phyloP scores from a whole-genome alignment of 163 green algal genomes.

The Prototheca cutis region DNA sequence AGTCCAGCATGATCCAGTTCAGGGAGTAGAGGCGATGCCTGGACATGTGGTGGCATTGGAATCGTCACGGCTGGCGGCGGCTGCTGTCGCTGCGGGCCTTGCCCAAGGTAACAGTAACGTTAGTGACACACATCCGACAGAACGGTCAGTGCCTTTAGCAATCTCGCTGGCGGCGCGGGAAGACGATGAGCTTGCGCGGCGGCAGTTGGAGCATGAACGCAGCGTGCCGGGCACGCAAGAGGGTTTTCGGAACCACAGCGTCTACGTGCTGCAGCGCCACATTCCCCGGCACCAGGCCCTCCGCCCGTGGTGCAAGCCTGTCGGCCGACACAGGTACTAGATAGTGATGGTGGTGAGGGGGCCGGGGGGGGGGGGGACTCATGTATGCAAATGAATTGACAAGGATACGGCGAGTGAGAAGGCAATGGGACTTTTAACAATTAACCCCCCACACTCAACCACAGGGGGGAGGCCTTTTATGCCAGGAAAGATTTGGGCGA shows the following conservation, averaged over 20 bases:
- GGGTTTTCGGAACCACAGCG: slow-evolving; percentile 54
- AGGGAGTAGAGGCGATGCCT: too few species aligned
- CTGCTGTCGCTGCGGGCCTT: too few species aligned
- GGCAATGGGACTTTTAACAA: too few species aligned
- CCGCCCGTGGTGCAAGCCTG: slow-evolving; percentile 27
- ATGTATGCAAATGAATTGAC: too few species aligned
- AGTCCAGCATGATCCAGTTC: background rate
- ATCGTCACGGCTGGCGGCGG: too few species aligned
- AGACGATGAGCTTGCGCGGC: slow-evolving; percentile 38
- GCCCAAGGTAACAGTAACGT: too few species aligned
- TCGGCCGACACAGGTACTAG: slow-evolving; percentile 45
- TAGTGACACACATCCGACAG: background rate
- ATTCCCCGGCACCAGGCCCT: slow-evolving; percentile 59
- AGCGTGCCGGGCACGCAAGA: slow-evolving; percentile 52
- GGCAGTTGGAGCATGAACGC: slow-evolving; percentile 4
- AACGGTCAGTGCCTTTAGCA: background rate
- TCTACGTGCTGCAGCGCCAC: slow-evolving; percentile 61
- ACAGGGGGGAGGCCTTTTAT: slow-evolving; percentile 62
- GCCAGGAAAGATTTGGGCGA: slow-evolving; percentile 39
- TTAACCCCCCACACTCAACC: background rate
- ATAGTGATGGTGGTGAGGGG: background rate
- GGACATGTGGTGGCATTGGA: too few species aligned
- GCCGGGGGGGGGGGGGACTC: too few species aligned
- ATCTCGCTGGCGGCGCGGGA: slow-evolving; percentile 20
- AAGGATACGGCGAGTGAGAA: too few species aligned